These are phyloP conservation scores for Arthrobotrys sinensis DNA, from an alignment of 2,329 filamentous ascomycete species.

Conservation along the genomic window DNA sequence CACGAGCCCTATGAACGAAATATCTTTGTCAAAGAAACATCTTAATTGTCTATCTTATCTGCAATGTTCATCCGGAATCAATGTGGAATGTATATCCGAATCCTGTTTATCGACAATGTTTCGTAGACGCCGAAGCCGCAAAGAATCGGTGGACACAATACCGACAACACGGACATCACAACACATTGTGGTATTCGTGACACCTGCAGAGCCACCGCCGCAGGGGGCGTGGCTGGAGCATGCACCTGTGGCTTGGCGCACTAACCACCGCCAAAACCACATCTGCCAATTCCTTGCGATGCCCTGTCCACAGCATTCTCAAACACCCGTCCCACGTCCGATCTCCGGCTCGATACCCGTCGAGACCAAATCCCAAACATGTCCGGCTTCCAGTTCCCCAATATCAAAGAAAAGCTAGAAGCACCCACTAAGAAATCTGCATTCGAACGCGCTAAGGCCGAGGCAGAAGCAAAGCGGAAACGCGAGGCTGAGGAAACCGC, in stretches of 20 bases:
- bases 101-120: constrained; percentile 7
- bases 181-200: constrained; percentile 37
- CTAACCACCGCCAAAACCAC: constrained; percentile 11
- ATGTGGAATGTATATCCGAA: constrained; percentile 22
- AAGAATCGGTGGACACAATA: not conserved
- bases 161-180: not conserved
- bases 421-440: constrained; percentile 86
- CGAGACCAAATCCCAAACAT: constrained; percentile 32
- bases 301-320: constrained; percentile 11
- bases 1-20: constrained; percentile 10
- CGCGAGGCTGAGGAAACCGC: constrained; percentile 89
- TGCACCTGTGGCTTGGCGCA: constrained; percentile 30
- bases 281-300: constrained; percentile 31
- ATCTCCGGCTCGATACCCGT: constrained; percentile 9
- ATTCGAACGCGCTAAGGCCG: constrained; percentile 89
- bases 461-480: constrained; percentile 88
- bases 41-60: constrained; percentile 10
- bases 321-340: constrained; percentile 13
- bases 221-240: constrained; percentile 35
- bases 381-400: constrained; percentile 73
- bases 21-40: not conserved
- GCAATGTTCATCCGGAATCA: not conserved
- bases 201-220: constrained; percentile 37
- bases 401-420: constrained; percentile 82
- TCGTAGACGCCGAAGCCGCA: not conserved